Percentiles rank a stretch among this genome's conserved stretches.
phyloP scores from a whole-genome alignment of 2,329 filamentous ascomycete genomes.

The Botrytis tulipae region DNA sequence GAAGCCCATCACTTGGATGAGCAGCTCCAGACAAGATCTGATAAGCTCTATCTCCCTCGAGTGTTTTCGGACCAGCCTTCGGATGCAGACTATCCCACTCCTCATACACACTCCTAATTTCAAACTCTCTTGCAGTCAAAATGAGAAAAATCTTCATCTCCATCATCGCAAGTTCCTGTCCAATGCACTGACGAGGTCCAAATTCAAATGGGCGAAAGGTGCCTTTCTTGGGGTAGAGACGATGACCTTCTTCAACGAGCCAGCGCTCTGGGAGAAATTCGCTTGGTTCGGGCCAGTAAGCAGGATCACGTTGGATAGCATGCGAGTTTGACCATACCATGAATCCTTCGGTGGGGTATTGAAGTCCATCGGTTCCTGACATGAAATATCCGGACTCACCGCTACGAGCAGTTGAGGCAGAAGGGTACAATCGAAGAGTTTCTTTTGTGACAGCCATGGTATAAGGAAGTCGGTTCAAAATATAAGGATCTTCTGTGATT shows the following conservation, averaged over 20 bases:
- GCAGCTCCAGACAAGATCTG: neutral
- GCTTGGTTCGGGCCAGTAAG: neutral
- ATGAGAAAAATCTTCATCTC: neutral
- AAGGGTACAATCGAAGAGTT: slow-evolving; percentile 24
- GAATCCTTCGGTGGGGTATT: neutral
- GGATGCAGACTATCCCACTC: neutral
- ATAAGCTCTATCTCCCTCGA: neutral
- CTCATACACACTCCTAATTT: neutral
- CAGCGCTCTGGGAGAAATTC: slow-evolving; percentile 3
- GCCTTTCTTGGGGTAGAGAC: neutral
- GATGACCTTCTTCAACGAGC: neutral
- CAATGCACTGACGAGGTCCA: neutral
- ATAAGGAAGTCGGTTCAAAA: slow-evolving; percentile 23
- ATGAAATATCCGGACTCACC: neutral
- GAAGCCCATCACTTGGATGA: neutral
- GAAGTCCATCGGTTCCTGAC: neutral
- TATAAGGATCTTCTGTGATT: slow-evolving; percentile 18
- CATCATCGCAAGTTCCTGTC: neutral
- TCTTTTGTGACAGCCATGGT: slow-evolving; percentile 28
- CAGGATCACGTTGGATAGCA: neutral
- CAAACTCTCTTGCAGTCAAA: neutral
- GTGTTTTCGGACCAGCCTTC: neutral
- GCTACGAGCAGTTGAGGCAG: slow-evolving; percentile 1
- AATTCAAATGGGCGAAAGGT: neutral
- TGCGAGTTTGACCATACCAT: neutral